These are phyloP conservation scores for Podila horticola DNA, from an alignment of 192 early-diverging fungal species.

Conservation along the genomic window DNA sequence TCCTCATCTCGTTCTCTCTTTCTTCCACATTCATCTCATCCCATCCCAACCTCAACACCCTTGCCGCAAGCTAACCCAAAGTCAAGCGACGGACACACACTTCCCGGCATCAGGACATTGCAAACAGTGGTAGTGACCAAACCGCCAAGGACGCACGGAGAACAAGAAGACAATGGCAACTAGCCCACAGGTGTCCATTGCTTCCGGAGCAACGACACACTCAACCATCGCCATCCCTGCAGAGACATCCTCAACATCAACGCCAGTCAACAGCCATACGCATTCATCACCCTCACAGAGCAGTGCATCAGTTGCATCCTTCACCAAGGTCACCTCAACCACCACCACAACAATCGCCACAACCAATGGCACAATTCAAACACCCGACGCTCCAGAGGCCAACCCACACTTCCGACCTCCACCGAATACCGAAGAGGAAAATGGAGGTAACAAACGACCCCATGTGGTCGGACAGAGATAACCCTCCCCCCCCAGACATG, in stretches of 20 bases:
- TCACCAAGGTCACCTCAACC: neutral
- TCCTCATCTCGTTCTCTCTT: neutral
- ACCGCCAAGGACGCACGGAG: too few species aligned
- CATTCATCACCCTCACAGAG: neutral
- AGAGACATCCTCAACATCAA: neutral
- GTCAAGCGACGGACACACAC: too few species aligned
- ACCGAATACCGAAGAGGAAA: constrained; percentile 32
- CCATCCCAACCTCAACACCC: neutral
- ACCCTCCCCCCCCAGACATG: too few species aligned
- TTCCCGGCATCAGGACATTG: too few species aligned
- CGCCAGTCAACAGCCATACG: neutral
- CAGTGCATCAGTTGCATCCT: neutral
- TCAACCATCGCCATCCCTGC: neutral
- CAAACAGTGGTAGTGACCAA: too few species aligned
- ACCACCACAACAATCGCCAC: neutral
- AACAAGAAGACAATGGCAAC: too few species aligned
- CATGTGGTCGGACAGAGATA: too few species aligned
- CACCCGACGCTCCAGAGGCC: constrained; percentile 18
- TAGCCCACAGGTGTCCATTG: too few species aligned
- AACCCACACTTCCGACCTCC: constrained; percentile 45
- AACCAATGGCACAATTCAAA: neutral
- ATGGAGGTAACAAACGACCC: constrained; percentile 24
- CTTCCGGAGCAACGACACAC: neutral
- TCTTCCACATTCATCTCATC: neutral
- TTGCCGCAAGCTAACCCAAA: neutral